Evolutionary conservation across 2,329 filamentous ascomycete genomes (phyloP), one percentile per base, ranked within the genome.

Genomic region (Verticillium zaregamsianum): DNA sequence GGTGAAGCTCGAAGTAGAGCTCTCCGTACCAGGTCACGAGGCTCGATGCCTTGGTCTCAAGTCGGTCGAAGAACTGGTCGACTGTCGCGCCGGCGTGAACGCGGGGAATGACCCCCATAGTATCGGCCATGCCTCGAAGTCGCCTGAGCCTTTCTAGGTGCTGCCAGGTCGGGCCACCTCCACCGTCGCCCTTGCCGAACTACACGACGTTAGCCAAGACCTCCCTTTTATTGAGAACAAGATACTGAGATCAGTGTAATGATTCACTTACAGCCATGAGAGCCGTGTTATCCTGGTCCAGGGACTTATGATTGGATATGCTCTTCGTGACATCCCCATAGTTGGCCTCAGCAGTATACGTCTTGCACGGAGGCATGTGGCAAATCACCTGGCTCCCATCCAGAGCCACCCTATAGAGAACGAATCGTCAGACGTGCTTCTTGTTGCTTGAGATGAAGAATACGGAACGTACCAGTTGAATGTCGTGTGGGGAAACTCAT

Each of bases 11-110:
- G 66, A 90, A 88, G 73, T 90, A 90, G 3, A 90, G 77, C 73
- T 90, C 87, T 31, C 87, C 87, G 68, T 89, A 88, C 87, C 87
- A 90, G 0, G 87, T 90, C 25, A 86, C 82, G 52, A 88, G 83
- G 23, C 87, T 77, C 0, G 81, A 85, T 15, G 80, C 79, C 69
- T 85, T 87, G 70, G 83, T 79, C 70, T 90, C 85, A 1, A 90
- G 73, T 20, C 77, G 77, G 59, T 81, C 83, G 66, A 89, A 90
- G 76, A 90, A 90, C 63, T 89, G 86, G 57, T 90, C 87, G 5
- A 88, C 86, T 0, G 85, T 87, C 17, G 81, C 79, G 23, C 86
- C 86, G 74, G 89, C 83, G 66, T 86, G 85, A 49, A 88, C 81
- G 39, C 85, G 82, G 2, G 87, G 87, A 8, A 90, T 76, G 31